A percentile compares a stretch with the other conserved stretches of the same genome.
Conservation (phyloP, 2,329 filamentous ascomycete genomes). For the Elsinoe arachidis region DNA sequence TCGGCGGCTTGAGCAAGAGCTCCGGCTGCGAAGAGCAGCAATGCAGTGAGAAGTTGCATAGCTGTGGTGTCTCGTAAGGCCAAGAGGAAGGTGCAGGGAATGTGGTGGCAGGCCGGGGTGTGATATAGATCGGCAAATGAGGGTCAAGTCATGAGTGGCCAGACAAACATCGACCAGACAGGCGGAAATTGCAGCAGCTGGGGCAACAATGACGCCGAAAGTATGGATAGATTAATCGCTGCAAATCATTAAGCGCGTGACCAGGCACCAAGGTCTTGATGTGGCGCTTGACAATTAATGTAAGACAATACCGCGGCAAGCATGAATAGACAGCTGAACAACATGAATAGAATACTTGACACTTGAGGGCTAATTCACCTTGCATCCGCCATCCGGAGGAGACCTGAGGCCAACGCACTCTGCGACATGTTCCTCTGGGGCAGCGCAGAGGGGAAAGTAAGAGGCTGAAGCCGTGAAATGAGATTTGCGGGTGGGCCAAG, state of each 20-base stretch:
- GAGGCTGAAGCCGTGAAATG: slow-evolving; percentile 7
- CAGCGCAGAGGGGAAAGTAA: background rate
- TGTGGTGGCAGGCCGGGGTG: background rate
- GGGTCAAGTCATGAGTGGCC: background rate
- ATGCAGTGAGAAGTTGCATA: background rate
- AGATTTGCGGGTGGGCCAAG: slow-evolving; percentile 6
- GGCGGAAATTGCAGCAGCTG: slow-evolving; percentile 10
- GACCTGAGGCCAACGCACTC: background rate
- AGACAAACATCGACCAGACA: slow-evolving; percentile 7
- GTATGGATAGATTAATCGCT: slow-evolving; percentile 6
- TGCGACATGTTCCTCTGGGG: background rate
- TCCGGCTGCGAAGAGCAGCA: background rate
- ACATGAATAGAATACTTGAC: background rate
- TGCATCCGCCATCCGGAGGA: background rate
- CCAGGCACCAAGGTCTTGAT: background rate
- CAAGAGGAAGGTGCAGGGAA: background rate
- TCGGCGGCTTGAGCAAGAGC: background rate
- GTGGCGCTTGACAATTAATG: slow-evolving; percentile 5
- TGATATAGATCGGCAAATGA: slow-evolving; percentile 10
- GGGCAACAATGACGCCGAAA: slow-evolving; percentile 10
- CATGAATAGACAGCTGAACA: background rate
- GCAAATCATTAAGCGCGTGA: slow-evolving; percentile 8
- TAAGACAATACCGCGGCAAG: background rate
- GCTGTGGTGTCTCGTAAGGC: background rate
- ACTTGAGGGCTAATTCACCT: background rate